Evolutionary conservation across 495 filamentous ascomycete genomes (phyloP), one percentile per base, ranked within the genome.

Genomic region (Diplogelasinospora grovesii): DNA sequence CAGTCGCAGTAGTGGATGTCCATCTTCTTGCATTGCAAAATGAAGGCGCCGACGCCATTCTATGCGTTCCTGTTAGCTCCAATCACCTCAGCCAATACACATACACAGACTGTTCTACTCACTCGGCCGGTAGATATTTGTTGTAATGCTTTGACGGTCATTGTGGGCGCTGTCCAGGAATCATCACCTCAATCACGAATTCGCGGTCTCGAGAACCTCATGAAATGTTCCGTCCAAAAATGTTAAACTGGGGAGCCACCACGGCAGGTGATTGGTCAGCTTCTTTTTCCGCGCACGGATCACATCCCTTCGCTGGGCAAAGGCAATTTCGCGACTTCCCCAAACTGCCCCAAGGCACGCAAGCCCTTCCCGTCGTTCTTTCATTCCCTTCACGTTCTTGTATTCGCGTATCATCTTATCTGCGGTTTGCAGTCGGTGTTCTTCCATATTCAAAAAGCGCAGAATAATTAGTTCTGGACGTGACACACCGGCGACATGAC

Each of bases 1-100:
- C 81, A 86, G 70, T 96, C 88, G 70, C 92, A 95, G 72, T 94
- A 98, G 66, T 94, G 86, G 56, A 98, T 84, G 59, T 95, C 86
- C 59, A 98, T 73, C 47, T 83, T 82, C 66, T 85, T 94, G 77
- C 92, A 98, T 78, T 95, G 89, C 44, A 95, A 75, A 63, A 98
- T 86, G 69, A 97, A 98, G 50, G 90, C 87, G 43, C 89, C 92
- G 50, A 95, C 78, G 71, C 92, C 92, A 66, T 98, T 98, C 86
- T 95, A 50, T 15, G 50, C 13, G 42, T 14, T 30, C 20, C 36
- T 8, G 27, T 54, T 25, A 54, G 51, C 42, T 24, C 4, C 25
- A 21, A 16, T 23, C 3, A 23, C 10, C 10, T 3, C 26, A 31
- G 1, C 6, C 22, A 2, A 16, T 3, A n/a, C n/a, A n/a, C n/a